phyloP scores from a whole-genome alignment of 2,329 filamentous ascomycete species.

The Fusarium clavum region DNA sequence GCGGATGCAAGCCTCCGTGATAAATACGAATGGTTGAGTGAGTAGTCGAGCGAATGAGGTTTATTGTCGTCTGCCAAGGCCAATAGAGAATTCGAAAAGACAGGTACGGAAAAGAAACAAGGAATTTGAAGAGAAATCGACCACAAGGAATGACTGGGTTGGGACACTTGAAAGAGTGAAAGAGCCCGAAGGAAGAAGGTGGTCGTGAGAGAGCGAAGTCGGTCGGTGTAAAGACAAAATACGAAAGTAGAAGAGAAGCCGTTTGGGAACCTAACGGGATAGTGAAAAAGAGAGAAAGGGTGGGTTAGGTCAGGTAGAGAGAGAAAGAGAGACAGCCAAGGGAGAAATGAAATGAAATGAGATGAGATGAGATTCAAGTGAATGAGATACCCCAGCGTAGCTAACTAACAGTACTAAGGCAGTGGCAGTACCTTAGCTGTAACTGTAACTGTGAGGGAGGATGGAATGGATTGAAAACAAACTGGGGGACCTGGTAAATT shows the following conservation, averaged over 20 bases:
- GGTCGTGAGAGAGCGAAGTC: conserved; percentile 21
- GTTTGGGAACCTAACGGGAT: conserved; percentile 20
- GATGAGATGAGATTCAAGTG: conserved; percentile 12
- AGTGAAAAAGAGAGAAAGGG: conserved; percentile 22
- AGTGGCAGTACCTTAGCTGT: conserved; percentile 11
- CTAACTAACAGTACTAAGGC: conserved; percentile 12
- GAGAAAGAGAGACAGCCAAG: conserved; percentile 26
- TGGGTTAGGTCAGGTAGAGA: conserved; percentile 15
- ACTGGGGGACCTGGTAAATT: conserved; percentile 36
- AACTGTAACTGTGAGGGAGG: conserved; percentile 1
- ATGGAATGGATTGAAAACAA: conserved; percentile 27
- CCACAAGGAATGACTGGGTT: conserved; percentile 30
- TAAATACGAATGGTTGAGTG: conserved; percentile 38
- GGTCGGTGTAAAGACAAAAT: conserved; percentile 4
- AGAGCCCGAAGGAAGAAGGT: conserved; percentile 27
- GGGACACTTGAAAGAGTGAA: conserved; percentile 41
- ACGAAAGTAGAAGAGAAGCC: conserved; percentile 33
- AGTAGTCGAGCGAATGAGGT: conserved; percentile 1
- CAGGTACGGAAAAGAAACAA: conserved; percentile 13
- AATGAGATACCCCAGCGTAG: conserved; percentile 8
- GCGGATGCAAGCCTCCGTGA: conserved; percentile 32
- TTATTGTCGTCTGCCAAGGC: conserved; percentile 21
- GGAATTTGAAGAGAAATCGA: conserved; percentile 11
- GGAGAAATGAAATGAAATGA: conserved; percentile 39
- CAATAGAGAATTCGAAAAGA: not conserved